Percentiles rank a stretch among this genome's conserved stretches.
These are phyloP conservation scores for Leccinum ochraceum DNA, from an alignment of 768 basidiomycete species.

Conservation along the genomic window DNA sequence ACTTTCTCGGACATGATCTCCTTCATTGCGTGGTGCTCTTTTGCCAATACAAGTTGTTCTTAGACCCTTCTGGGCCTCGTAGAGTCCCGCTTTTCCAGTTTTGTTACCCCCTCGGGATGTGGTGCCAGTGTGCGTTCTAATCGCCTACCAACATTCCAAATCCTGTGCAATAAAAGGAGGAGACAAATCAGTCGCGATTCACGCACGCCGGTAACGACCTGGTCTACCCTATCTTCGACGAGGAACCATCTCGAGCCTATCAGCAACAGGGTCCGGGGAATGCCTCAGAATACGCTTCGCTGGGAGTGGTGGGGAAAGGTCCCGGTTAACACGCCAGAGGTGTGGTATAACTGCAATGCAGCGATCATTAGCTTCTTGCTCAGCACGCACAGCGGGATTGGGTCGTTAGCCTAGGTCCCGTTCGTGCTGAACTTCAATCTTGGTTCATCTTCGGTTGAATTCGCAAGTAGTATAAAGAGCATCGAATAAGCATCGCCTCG, in stretches of 20 bases:
- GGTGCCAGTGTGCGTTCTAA: no score
- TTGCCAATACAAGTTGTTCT: constrained; percentile 50
- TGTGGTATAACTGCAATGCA: constrained; percentile 67
- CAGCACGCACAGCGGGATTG: constrained; percentile 67
- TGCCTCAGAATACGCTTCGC: constrained; percentile 93
- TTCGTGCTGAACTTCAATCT: not conserved
- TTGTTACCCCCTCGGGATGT: no score
- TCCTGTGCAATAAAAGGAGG: constrained; percentile 14
- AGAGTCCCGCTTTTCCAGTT: no score
- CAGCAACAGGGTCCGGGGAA: constrained; percentile 66
- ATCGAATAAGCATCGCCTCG: not conserved
- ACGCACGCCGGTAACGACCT: not conserved
- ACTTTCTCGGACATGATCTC: constrained; percentile 55
- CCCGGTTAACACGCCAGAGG: constrained; percentile 84
- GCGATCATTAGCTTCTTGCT: constrained; percentile 81
- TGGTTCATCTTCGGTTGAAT: not conserved
- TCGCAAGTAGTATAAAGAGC: not conserved
- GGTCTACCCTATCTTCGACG: no score
- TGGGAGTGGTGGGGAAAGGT: constrained; percentile 94
- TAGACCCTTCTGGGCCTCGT: constrained; percentile 44
- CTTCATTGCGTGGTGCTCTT: constrained; percentile 48
- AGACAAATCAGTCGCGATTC: not conserved
- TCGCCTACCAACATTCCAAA: no score
- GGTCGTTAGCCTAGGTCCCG: not conserved
- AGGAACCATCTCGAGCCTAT: constrained; percentile 80